A percentile compares a stretch with the other conserved stretches of the same genome.
Evolutionary conservation across 2,329 filamentous ascomycete genomes (phyloP).

Genomic region (Tolypocladium tropicale): DNA sequence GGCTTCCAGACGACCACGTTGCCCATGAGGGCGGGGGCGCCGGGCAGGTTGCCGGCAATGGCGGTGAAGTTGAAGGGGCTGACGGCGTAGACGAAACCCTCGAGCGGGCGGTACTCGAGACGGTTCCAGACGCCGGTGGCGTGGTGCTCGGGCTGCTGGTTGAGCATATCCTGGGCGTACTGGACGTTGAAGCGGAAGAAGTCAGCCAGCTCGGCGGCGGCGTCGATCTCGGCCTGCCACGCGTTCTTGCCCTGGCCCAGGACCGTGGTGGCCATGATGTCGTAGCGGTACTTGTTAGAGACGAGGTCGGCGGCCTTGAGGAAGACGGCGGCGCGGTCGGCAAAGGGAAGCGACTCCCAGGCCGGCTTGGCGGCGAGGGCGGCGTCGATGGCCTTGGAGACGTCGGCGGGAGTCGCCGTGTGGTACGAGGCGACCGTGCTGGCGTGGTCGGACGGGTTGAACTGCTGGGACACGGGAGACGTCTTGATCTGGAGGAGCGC

Average conservation of each 20-base stretch:
- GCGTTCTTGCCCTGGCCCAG: slow-evolving; percentile 96
- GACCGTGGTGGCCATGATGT: slow-evolving; percentile 94
- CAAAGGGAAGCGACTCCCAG: slow-evolving; percentile 82
- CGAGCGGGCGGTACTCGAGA: slow-evolving; percentile 77
- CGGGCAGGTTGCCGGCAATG: slow-evolving; percentile 79
- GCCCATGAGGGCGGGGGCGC: slow-evolving; percentile 75
- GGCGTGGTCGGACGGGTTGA: slow-evolving; percentile 74
- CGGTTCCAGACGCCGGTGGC: slow-evolving; percentile 83
- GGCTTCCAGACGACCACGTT: slow-evolving; percentile 98
- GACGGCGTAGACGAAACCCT: slow-evolving; percentile 92
- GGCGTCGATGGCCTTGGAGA: slow-evolving; percentile 69
- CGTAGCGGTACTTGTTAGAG: slow-evolving; percentile 86
- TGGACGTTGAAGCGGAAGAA: slow-evolving; percentile 92
- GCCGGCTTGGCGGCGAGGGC: slow-evolving; percentile 76
- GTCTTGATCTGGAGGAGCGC: slow-evolving; percentile 48
- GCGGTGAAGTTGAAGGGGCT: slow-evolving; percentile 97
- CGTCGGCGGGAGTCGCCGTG: slow-evolving; percentile 66
- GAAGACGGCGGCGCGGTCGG: slow-evolving; percentile 86
- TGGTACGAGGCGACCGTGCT: slow-evolving; percentile 74
- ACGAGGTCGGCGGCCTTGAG: slow-evolving; percentile 92
- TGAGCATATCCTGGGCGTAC: slow-evolving; percentile 86
- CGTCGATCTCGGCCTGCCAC: slow-evolving; percentile 98
- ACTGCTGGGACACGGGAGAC: slow-evolving; percentile 56
- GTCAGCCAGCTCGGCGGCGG: slow-evolving; percentile 84
- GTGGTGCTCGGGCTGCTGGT: slow-evolving; percentile 77